Percentiles rank a stretch among this genome's conserved stretches.
Evolutionary conservation across 1,284 basidiomycete species (phyloP).

Genomic region (Fomitopsis betulina): DNA sequence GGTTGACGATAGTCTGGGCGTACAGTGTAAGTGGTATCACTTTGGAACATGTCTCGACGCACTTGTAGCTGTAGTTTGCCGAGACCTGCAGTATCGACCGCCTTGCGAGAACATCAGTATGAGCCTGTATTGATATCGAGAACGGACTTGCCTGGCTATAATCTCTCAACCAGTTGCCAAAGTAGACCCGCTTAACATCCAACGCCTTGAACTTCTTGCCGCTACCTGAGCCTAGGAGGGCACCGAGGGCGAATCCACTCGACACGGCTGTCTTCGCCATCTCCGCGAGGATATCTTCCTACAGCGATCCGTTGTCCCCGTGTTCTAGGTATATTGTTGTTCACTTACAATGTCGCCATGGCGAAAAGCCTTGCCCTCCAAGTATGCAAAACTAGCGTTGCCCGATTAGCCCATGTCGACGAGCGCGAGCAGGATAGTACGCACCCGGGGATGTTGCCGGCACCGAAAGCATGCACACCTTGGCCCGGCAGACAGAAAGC

Average conservation of each 20-base stretch:
- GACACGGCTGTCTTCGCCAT: slow-evolving; percentile 52
- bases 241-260: slow-evolving; percentile 58
- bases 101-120: slow-evolving; percentile 37
- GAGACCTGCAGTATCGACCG: slow-evolving; percentile 79
- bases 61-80: slow-evolving; percentile 73
- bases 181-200: slow-evolving; percentile 75
- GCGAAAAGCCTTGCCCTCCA: slow-evolving; percentile 77
- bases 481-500: slow-evolving; percentile 52
- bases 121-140: background rate
- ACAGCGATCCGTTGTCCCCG: slow-evolving; percentile 3
- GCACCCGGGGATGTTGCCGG: slow-evolving; percentile 72
- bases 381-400: slow-evolving; percentile 54
- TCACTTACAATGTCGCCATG: slow-evolving; percentile 79
- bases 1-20: slow-evolving; percentile 76
- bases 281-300: slow-evolving; percentile 68
- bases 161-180: slow-evolving; percentile 84
- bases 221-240: slow-evolving; percentile 48
- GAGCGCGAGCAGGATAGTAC: slow-evolving; percentile 18
- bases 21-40: too few relatives aligned
- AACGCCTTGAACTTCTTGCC: slow-evolving; percentile 70
- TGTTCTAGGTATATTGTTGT: background rate
- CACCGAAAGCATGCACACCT: slow-evolving; percentile 69
- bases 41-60: slow-evolving; percentile 4
- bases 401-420: background rate
- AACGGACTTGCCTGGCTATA: slow-evolving; percentile 57